Evolutionary conservation across 441 rosid species (phyloP), one percentile per base, ranked within the genome.

Genomic region (Iberis amara): DNA sequence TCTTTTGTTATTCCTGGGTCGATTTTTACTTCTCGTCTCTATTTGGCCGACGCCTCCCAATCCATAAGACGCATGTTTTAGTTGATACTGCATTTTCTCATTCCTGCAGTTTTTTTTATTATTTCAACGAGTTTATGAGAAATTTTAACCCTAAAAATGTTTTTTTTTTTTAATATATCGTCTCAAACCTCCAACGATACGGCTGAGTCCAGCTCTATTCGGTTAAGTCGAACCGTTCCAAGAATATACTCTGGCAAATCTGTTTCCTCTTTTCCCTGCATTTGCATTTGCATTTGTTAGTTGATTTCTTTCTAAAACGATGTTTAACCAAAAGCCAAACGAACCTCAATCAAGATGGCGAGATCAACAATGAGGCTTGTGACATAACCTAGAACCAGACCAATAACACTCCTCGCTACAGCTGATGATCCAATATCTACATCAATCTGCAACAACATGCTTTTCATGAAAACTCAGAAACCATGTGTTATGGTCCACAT

Each of bases 401-500:
- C 89, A 12, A 94, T 78, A 46, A 94, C 94, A 50, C 96, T 78
- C 63, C 89, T 79, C 32, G 99, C 99, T 8, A 94, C 99, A 6
- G 99, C 82, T n/a, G 99, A 94, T 65, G 99, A 94, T 60, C 97
- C 99, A 49, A 94, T 89, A 68, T 86, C 97, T 62, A 94, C 99
- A 68, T 89, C 99, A 43, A 89, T 86, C 99, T 94, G 83, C 76
- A 75, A 30, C 4, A 30, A 13, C 24, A 68, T 3, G 30, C 63
- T 59, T 55, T 52, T 46, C 13, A 33, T 28, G 14, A 55, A 11
- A 28, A 31, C 14, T 30, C 43, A n/a, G 23, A 44, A 9, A 9
- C 21, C 15, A 30, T 38, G n/a, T 12, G 6, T 27, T 11, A 35
- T 31, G 3, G 18, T 39, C 30, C 39, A 41, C 31, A 41, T 42